These are phyloP conservation scores for Cladophialophora immunda DNA, from an alignment of 2,329 filamentous ascomycete genomes.

Conservation along the genomic window DNA sequence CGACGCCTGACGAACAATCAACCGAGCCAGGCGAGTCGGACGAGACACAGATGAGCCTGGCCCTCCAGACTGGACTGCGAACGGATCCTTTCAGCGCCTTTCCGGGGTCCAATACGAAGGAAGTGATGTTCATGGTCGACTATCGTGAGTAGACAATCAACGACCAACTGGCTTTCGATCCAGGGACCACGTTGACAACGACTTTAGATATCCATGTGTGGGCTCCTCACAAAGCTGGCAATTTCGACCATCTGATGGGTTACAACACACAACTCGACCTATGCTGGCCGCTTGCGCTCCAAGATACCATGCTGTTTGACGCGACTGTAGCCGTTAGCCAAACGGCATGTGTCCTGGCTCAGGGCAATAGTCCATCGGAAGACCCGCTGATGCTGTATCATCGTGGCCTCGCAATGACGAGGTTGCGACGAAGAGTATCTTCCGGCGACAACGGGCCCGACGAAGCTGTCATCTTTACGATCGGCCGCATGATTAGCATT, in stretches of 20 bases:
- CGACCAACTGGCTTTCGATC: neutral
- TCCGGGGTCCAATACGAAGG: slow-evolving; percentile 23
- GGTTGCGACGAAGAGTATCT: slow-evolving; percentile 19
- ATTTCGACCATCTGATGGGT: slow-evolving; percentile 28
- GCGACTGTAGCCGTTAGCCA: slow-evolving; percentile 32
- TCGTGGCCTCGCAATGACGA: slow-evolving; percentile 24
- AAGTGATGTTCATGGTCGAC: slow-evolving; percentile 29
- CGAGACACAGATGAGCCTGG: slow-evolving; percentile 7
- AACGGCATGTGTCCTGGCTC: slow-evolving; percentile 22
- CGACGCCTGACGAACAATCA: neutral
- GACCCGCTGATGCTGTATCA: slow-evolving; percentile 32
- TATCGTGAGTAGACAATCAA: slow-evolving; percentile 20
- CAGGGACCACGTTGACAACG: slow-evolving; percentile 2
- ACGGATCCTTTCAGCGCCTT: slow-evolving; percentile 26
- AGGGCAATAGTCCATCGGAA: slow-evolving; percentile 20
- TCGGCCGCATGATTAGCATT: slow-evolving; percentile 31
- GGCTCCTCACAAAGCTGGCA: slow-evolving; percentile 25
- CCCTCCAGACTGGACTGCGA: slow-evolving; percentile 20
- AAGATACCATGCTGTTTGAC: slow-evolving; percentile 34
- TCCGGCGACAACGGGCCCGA: neutral
- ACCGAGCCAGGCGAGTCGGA: neutral
- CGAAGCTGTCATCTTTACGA: slow-evolving; percentile 29
- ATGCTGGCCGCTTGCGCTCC: slow-evolving; percentile 34
- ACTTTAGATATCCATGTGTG: slow-evolving; percentile 27
- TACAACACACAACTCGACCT: slow-evolving; percentile 32